phyloP scores from a whole-genome alignment of 176 grass and related monocot genomes.

The Zoysia pacifica region DNA sequence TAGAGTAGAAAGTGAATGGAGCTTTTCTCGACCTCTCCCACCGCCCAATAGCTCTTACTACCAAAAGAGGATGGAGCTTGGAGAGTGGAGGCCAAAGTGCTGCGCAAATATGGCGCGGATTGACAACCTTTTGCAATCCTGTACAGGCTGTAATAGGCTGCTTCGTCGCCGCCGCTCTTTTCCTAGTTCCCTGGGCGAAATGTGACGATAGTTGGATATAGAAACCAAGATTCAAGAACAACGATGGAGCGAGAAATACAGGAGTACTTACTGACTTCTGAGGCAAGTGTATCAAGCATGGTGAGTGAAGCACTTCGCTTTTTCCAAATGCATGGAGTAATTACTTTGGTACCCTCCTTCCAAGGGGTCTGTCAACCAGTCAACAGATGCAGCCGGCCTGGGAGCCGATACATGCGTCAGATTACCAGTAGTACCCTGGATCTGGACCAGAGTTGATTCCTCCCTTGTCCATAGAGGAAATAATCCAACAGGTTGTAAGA shows the following conservation, averaged over 20 bases:
- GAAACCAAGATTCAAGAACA: not conserved
- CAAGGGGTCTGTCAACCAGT: slow-evolving; percentile 30
- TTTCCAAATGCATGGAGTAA: slow-evolving; percentile 8
- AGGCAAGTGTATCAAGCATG: not conserved
- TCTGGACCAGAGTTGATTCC: slow-evolving; percentile 42
- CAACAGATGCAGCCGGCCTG: slow-evolving; percentile 33
- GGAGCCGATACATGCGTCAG: slow-evolving; percentile 26
- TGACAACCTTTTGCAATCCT: not conserved
- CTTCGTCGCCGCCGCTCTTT: not conserved
- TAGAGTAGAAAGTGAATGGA: not conserved
- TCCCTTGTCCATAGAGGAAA: slow-evolving; percentile 40
- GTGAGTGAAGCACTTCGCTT: not conserved
- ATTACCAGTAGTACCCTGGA: not conserved
- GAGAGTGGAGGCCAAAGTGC: slow-evolving; percentile 29
- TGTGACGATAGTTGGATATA: not conserved
- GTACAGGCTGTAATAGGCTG: not conserved
- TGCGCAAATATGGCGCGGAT: slow-evolving; percentile 5
- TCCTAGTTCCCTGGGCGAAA: not conserved
- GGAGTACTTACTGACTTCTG: not conserved
- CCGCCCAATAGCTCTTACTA: not conserved
- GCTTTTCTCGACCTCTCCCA: slow-evolving; percentile 15
- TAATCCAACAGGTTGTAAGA: not conserved
- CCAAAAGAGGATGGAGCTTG: slow-evolving; percentile 15
- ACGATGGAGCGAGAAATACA: not conserved
- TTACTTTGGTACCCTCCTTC: slow-evolving; percentile 26